Conservation (phyloP, 2,329 filamentous ascomycete genomes). For the Cytospora piceicola region DNA sequence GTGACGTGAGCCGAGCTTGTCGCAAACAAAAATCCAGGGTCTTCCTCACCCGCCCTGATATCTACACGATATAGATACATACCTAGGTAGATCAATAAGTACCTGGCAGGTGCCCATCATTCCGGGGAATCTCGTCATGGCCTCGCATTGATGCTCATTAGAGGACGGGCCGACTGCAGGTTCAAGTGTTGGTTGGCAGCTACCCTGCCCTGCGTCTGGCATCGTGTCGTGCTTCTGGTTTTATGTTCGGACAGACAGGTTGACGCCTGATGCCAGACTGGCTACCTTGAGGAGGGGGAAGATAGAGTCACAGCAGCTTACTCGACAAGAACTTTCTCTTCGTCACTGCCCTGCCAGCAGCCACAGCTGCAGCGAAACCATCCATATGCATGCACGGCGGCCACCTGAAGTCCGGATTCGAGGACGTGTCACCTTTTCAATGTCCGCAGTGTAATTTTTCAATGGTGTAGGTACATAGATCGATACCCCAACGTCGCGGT, state of each 20-base stretch:
- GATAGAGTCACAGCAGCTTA: neutral
- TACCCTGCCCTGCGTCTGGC: neutral
- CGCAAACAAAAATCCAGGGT: conserved; percentile 20
- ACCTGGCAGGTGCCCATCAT: neutral
- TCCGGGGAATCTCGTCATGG: neutral
- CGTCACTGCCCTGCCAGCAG: no score
- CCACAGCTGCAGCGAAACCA: neutral
- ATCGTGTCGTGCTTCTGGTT: neutral
- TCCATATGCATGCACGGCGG: neutral
- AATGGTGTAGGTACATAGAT: neutral
- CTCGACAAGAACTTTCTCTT: no score
- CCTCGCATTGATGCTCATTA: neutral
- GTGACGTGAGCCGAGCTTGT: conserved; percentile 21
- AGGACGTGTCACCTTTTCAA: neutral
- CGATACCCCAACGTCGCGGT: no score
- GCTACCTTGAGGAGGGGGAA: neutral
- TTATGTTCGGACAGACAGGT: neutral
- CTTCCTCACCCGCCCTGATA: neutral
- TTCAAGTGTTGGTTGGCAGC: neutral
- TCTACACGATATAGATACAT: no score
- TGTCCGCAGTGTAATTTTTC: no score
- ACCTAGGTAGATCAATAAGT: no score
- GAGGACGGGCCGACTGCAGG: neutral
- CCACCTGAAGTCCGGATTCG: conserved; percentile 20
- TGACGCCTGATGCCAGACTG: conserved; percentile 11